Evolutionary conservation across 495 filamentous ascomycete genomes (phyloP).

Genomic region (Hypoxylon intermedium): DNA sequence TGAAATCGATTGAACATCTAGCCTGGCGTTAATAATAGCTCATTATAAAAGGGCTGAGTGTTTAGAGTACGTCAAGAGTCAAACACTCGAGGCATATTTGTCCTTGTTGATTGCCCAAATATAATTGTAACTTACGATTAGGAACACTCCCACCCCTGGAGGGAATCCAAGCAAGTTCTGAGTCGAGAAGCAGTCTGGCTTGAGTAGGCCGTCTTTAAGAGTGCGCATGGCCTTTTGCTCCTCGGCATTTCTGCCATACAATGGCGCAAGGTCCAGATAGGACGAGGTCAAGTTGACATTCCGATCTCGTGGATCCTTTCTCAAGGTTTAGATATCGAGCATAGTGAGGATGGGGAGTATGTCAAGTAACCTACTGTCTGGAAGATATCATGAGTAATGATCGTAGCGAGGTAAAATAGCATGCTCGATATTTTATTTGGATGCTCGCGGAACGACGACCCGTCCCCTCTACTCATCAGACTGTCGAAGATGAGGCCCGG

Average conservation of each 20-base stretch:
- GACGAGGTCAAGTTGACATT: slow-evolving; percentile 72
- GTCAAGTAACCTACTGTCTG: slow-evolving; percentile 30
- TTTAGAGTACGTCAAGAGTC: too few species aligned
- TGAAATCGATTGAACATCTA: slow-evolving; percentile 77
- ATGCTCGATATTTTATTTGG: slow-evolving; percentile 78
- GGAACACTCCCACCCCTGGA: slow-evolving; percentile 68
- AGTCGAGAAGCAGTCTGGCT: slow-evolving; percentile 76
- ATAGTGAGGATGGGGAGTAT: background rate
- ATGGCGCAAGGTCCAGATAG: slow-evolving; percentile 77
- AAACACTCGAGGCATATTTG: too few species aligned
- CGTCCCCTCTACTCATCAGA: slow-evolving; percentile 62
- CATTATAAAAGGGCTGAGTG: background rate
- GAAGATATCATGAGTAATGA: slow-evolving; percentile 77
- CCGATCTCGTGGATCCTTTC: slow-evolving; percentile 42
- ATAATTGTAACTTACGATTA: slow-evolving; percentile 41
- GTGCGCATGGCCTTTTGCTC: slow-evolving; percentile 74
- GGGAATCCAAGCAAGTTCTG: slow-evolving; percentile 76
- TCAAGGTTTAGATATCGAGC: background rate
- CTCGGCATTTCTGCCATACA: slow-evolving; percentile 74
- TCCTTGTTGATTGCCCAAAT: too few species aligned
- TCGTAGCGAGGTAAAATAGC: slow-evolving; percentile 79
- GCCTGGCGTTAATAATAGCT: background rate
- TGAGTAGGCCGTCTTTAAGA: slow-evolving; percentile 74
- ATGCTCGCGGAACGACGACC: slow-evolving; percentile 64
- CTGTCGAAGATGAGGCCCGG: slow-evolving; percentile 76